phyloP scores from a whole-genome alignment of 768 basidiomycete genomes.

The Sutorius australiensis region DNA sequence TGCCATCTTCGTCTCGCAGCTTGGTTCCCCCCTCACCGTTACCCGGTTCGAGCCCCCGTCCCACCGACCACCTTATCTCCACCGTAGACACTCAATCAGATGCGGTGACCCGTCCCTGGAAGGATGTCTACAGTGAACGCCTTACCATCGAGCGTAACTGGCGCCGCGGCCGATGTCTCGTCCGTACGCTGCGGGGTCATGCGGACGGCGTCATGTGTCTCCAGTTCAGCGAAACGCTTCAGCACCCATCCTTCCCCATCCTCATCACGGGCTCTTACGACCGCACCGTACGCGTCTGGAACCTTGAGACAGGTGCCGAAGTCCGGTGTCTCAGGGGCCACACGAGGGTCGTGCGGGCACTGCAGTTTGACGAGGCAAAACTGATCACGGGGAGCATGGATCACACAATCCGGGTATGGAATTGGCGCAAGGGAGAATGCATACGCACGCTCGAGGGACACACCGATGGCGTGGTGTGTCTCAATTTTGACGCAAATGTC shows the following conservation, averaged over 20 bases:
- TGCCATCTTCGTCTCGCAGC: slow-evolving; percentile 9
- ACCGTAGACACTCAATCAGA: slow-evolving; percentile 27
- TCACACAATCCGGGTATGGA: slow-evolving; percentile 91
- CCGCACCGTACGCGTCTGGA: slow-evolving; percentile 92
- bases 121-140: slow-evolving; percentile 97
- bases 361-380: slow-evolving; percentile 95
- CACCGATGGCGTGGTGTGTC: slow-evolving; percentile 84
- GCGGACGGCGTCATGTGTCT: slow-evolving; percentile 97
- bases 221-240: slow-evolving; percentile 84
- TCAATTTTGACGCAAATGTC: slow-evolving; percentile 88
- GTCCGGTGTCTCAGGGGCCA: slow-evolving; percentile 85
- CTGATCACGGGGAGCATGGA: slow-evolving; percentile 98
- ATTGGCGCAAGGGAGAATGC: slow-evolving; percentile 88
- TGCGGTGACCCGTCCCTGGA: slow-evolving; percentile 86
- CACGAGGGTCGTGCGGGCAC: slow-evolving; percentile 82
- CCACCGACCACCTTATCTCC: slow-evolving; percentile 27
- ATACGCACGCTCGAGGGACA: slow-evolving; percentile 88
- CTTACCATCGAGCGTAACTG: slow-evolving; percentile 95
- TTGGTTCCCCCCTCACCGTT: slow-evolving; percentile 14
- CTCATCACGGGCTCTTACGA: slow-evolving; percentile 98
- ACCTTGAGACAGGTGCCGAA: slow-evolving; percentile 85
- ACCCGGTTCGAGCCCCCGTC: slow-evolving; percentile 2
- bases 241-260: slow-evolving; percentile 83
- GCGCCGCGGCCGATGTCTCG: slow-evolving; percentile 86
- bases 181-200: slow-evolving; percentile 86